Evolutionary conservation across 257 asterid genomes (phyloP).

Genomic region (Phtheirospermum japonicum): DNA sequence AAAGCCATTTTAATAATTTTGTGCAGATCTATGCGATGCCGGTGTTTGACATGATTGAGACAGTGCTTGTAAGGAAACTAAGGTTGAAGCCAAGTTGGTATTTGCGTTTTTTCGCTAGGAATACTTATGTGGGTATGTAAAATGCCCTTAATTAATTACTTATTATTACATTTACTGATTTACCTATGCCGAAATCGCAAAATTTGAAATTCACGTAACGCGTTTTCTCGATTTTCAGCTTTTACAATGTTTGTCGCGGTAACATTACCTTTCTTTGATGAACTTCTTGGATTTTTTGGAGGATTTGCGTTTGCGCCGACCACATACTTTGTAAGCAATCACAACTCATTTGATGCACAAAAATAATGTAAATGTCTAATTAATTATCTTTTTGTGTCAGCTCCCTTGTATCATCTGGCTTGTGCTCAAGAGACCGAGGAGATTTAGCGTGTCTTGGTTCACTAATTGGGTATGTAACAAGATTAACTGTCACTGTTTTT

Average conservation of each 20-base stretch:
- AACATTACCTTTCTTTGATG: conserved; percentile 90
- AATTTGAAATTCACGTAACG: neutral
- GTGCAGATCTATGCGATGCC: conserved; percentile 88
- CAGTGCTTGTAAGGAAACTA: conserved; percentile 65
- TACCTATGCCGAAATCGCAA: too few relatives aligned
- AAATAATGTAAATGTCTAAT: neutral
- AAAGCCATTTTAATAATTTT: conserved; percentile 8
- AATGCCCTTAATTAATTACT: too few relatives aligned
- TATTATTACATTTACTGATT: too few relatives aligned
- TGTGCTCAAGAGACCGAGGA: conserved; percentile 64
- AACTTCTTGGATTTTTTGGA: conserved; percentile 86
- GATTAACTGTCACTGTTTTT: neutral
- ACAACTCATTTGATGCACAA: too few relatives aligned
- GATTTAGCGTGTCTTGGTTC: conserved; percentile 60
- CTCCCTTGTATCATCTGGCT: conserved; percentile 87
- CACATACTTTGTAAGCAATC: conserved; percentile 73
- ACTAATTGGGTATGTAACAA: conserved; percentile 51
- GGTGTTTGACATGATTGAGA: conserved; percentile 88
- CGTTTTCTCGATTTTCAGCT: conserved; percentile 44
- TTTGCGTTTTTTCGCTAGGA: conserved; percentile 61
- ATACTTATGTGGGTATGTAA: conserved; percentile 65
- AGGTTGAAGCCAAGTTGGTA: conserved; percentile 65
- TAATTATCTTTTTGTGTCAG: conserved; percentile 36
- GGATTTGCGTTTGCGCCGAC: conserved; percentile 98
- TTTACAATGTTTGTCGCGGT: conserved; percentile 83